Percentiles rank a stretch among this genome's conserved stretches.
Conservation (phyloP, 2,329 filamentous ascomycete genomes). For the Hortaea werneckii region DNA sequence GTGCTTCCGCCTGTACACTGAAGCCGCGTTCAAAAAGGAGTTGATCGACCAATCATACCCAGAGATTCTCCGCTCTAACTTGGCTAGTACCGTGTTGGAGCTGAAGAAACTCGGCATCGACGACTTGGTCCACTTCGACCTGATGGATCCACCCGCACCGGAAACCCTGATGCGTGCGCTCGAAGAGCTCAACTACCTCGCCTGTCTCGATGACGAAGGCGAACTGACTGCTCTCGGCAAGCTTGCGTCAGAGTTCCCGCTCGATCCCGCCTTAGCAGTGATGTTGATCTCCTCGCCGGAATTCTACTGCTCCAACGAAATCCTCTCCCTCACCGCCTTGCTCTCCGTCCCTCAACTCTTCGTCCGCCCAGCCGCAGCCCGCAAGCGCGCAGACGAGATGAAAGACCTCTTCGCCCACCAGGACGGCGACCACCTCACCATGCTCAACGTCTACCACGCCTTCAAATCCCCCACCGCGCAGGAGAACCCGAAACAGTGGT, state of each 20-base stretch:
- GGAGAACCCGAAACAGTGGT: constrained; percentile 78
- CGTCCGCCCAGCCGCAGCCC: constrained; percentile 70
- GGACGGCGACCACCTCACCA: constrained; percentile 89
- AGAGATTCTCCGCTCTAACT: constrained; percentile 87
- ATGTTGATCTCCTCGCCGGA: constrained; percentile 97
- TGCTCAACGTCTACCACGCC: constrained; percentile 95
- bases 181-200: constrained; percentile 94
- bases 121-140: constrained; percentile 93
- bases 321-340: constrained; percentile 85
- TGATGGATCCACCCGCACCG: constrained; percentile 96
- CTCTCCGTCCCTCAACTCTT: constrained; percentile 93
- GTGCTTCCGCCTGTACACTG: constrained; percentile 94
- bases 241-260: constrained; percentile 85
- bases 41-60: constrained; percentile 95
- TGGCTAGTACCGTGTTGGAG: constrained; percentile 89
- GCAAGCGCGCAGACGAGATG: constrained; percentile 94
- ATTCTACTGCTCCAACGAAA: constrained; percentile 98
- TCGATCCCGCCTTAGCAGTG: constrained; percentile 87
- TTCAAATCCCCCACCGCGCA: constrained; percentile 70
- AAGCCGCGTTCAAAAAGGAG: constrained; percentile 92
- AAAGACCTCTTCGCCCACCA: constrained; percentile 86
- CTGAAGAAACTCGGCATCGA: constrained; percentile 94
- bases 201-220: constrained; percentile 92
- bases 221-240: constrained; percentile 78
- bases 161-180: constrained; percentile 97